These are phyloP conservation scores for Cladosporium sphaerospermum DNA, from an alignment of 2,329 filamentous ascomycete species.

Conservation along the genomic window DNA sequence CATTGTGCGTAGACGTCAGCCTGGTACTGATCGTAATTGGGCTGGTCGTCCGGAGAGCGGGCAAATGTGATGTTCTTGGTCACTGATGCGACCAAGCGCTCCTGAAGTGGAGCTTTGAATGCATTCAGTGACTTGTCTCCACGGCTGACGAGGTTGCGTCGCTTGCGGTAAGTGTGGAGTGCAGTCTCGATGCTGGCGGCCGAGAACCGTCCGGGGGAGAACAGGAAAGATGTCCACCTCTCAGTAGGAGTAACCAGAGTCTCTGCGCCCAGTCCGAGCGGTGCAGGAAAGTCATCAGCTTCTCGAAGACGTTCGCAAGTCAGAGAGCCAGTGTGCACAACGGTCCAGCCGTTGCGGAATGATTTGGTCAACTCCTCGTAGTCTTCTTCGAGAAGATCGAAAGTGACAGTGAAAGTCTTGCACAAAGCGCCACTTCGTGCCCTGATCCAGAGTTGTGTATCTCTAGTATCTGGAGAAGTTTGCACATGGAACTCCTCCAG, in stretches of 20 bases:
- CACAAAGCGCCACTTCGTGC: conserved; percentile 52
- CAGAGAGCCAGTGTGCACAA: conserved; percentile 37
- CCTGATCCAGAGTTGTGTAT: conserved; percentile 42
- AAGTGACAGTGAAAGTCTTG: conserved; percentile 65
- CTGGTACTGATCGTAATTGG: conserved; percentile 72
- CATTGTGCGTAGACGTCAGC: conserved; percentile 74
- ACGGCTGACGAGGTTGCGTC: conserved; percentile 37
- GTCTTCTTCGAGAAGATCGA: conserved; percentile 56
- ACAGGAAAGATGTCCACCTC: conserved; percentile 78
- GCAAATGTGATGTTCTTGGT: conserved; percentile 62
- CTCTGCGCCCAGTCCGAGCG: conserved; percentile 26
- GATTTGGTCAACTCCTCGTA: conserved; percentile 52
- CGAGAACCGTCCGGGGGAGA: conserved; percentile 78
- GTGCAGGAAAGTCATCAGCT: conserved; percentile 34
- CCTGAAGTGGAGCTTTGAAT: conserved; percentile 57
- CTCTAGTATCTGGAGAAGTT: conserved; percentile 33
- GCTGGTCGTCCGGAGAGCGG: conserved; percentile 54
- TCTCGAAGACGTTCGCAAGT: conserved; percentile 36
- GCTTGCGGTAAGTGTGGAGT: conserved; percentile 72
- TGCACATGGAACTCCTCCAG: conserved; percentile 43
- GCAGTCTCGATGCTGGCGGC: conserved; percentile 75
- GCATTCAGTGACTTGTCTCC: conserved; percentile 36
- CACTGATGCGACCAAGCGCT: conserved; percentile 69
- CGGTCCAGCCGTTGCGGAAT: conserved; percentile 56
- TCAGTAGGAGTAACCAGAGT: conserved; percentile 43